Conservation (phyloP, 257 asterid genomes). For the Prunella vulgaris region DNA sequence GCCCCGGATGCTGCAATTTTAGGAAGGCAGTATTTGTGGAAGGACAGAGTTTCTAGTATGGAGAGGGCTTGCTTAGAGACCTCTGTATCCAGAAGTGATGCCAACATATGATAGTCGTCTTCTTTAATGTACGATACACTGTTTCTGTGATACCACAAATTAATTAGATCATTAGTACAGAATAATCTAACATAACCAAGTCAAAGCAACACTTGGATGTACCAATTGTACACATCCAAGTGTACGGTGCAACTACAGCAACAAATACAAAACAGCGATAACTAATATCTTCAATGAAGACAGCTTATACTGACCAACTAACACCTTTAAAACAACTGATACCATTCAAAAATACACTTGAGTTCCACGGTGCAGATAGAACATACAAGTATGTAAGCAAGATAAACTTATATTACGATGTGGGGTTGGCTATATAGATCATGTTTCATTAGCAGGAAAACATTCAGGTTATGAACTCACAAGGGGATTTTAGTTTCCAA, state of each 20-base stretch:
- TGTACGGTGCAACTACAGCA: too few relatives aligned
- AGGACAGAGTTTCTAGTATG: conserved; percentile 48
- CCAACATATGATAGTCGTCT: conserved; percentile 51
- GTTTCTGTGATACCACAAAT: conserved; percentile 37
- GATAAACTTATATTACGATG: not conserved
- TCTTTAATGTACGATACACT: conserved; percentile 41
- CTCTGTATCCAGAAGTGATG: conserved; percentile 59
- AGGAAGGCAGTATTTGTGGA: conserved; percentile 24
- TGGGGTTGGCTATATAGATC: not conserved
- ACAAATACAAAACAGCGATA: too few relatives aligned
- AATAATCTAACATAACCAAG: not conserved
- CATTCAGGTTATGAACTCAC: not conserved
- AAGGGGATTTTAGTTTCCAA: not conserved
- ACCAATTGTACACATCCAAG: too few relatives aligned
- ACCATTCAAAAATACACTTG: too few relatives aligned
- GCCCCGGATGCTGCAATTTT: conserved; percentile 52
- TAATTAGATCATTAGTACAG: conserved; percentile 10
- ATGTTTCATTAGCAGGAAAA: not conserved
- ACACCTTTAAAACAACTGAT: too few relatives aligned
- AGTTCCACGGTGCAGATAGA: not conserved
- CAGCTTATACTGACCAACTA: too few relatives aligned
- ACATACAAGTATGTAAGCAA: too few relatives aligned
- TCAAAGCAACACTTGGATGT: too few relatives aligned
- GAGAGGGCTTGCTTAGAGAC: conserved; percentile 56
- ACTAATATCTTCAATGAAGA: too few relatives aligned